Base-by-base conservation (phyloP, 371 early-diverging fungal species). In the Rhizopus stolonifer region DNA sequence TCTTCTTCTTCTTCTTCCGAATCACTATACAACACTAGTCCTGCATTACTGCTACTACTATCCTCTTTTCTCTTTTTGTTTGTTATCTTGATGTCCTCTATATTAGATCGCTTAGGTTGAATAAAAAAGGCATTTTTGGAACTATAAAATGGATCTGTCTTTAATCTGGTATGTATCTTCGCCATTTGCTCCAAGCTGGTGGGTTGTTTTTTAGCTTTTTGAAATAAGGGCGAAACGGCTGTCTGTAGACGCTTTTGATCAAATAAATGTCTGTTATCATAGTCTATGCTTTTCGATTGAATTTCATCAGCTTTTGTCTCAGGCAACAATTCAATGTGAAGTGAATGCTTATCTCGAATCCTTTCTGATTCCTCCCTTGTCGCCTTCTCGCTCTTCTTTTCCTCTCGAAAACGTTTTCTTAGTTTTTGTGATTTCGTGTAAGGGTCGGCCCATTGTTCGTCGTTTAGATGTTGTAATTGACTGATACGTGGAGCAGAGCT, bases 391-490 rank as follows among this genome's bases (percentile, higher is more conserved):
- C 52, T 56, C 44, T 83, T 85, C 53, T 88, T 89, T 14, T 85
- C 87, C 3, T 67, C 88, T 39, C 94, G 64, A 55, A 93, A 88
- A 43, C 73, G 78, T 44, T 78, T 84, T 14, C 96, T 81, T 34
- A 94, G 54, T 39, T 67, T 64, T 51, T 88, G 86, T 24, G 91
- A 91, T 22, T 76, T 64, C 4, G 81, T 60, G 61, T 90, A 94
- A 0, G 92, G 85, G 64, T 94, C 90, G 34, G 71, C 77, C 91
- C 91, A 93, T 32, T 75, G 80, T 11, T 72, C 52, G n/a, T 88
- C 79, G 46, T 74, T 82, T 7, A 82, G 64, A 6, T 61, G 60
- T 49, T 85, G 87, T n/a, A 92, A 68, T 15, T 82, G 74, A 0
- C 80, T 81, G 11, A 91, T 57, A 1, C 67, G 55, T 0, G 89